phyloP scores from a whole-genome alignment of 306 rosid species.

The Calophaca sinica region DNA sequence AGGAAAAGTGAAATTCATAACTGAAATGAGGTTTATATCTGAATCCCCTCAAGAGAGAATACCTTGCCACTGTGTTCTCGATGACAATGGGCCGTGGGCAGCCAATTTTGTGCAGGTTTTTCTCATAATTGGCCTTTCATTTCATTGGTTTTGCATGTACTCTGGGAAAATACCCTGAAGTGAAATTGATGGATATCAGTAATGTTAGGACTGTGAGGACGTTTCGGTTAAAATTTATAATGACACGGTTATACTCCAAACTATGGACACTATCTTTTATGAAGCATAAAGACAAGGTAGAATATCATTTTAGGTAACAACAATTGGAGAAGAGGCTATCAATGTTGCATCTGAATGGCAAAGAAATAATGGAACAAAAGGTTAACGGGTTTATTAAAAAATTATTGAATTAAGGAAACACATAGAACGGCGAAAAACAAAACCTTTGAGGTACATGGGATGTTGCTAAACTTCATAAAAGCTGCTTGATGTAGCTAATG shows the following conservation, averaged over 20 bases:
- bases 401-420: no score
- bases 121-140: neutral
- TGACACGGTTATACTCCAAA: conserved; percentile 75
- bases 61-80: conserved; percentile 76
- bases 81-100: conserved; percentile 61
- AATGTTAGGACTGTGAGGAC: conserved; percentile 31
- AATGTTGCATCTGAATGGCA: conserved; percentile 61
- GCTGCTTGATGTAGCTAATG: no score
- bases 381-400: no score
- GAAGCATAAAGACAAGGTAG: conserved; percentile 93
- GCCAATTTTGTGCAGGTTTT: conserved; percentile 61
- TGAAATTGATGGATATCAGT: conserved; percentile 22
- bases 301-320: no score
- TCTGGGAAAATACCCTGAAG: conserved; percentile 1
- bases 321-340: conserved; percentile 85
- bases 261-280: conserved; percentile 79
- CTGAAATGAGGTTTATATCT: conserved; percentile 63
- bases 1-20: conserved; percentile 66
- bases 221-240: conserved; percentile 69
- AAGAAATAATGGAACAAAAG: no score
- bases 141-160: neutral
- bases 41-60: conserved; percentile 52
- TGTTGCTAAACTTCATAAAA: no score
- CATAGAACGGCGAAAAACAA: no score
- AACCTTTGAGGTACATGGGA: no score